phyloP scores from a whole-genome alignment of 345 rosid genomes.

The Rhizophora apiculata region DNA sequence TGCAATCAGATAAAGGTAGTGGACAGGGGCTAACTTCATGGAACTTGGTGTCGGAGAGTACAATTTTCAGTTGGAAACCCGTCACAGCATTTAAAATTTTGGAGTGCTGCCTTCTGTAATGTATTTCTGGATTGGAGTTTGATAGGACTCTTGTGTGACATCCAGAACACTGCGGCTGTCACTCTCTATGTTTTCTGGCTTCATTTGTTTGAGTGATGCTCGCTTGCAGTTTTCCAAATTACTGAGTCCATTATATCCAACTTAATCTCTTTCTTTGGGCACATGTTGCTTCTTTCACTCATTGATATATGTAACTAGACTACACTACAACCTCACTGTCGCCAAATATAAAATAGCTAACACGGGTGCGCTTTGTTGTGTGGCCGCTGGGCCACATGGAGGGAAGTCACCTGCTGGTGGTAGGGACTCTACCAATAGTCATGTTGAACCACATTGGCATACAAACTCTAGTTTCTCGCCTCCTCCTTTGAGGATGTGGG shows the following conservation, averaged over 20 bases:
- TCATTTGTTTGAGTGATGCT: constrained; percentile 9
- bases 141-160: constrained; percentile 7
- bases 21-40: constrained; percentile 4
- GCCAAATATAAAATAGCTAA: constrained; percentile 54
- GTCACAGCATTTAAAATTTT: background rate
- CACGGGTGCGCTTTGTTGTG: constrained; percentile 96
- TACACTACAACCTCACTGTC: constrained; percentile 23
- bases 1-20: constrained; percentile 12
- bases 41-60: constrained; percentile 5
- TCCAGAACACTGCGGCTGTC: constrained; percentile 1
- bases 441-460: constrained; percentile 60
- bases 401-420: constrained; percentile 43
- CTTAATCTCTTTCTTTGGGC: constrained; percentile 5
- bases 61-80: background rate
- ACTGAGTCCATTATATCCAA: constrained; percentile 5
- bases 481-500: constrained; percentile 60
- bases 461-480: constrained; percentile 82
- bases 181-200: constrained; percentile 15
- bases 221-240: constrained; percentile 1
- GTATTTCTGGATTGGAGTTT: constrained; percentile 7
- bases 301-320: constrained; percentile 14
- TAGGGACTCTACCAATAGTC: constrained; percentile 40
- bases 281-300: constrained; percentile 18
- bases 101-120: background rate
- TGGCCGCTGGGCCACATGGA: constrained; percentile 96